Evolutionary conservation across 1,139 yeast genomes (phyloP).

Genomic region (Yamadazyma atmosphaerica): DNA sequence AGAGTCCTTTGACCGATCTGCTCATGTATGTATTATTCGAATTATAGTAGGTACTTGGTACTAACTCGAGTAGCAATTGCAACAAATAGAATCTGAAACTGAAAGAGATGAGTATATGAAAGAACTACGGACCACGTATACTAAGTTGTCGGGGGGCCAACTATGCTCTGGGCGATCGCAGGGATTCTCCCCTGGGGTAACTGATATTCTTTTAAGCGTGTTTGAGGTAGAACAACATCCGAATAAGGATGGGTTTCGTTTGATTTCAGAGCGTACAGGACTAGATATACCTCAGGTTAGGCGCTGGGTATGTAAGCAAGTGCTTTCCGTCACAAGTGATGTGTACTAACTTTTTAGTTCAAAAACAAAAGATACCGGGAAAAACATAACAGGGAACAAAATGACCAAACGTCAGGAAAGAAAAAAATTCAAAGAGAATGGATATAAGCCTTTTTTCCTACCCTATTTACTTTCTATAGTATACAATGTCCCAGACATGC

Average conservation of each 20-base stretch:
- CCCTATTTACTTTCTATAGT: not conserved
- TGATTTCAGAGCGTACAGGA: conserved; percentile 3
- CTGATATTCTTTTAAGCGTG: not conserved
- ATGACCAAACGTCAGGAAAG: no score
- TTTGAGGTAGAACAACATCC: not conserved
- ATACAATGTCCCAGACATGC: no score
- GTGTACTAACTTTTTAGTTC: conserved; percentile 5
- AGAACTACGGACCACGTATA: not conserved
- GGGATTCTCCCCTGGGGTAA: not conserved
- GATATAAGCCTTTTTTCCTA: no score
- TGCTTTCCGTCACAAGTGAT: not conserved
- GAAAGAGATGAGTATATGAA: not conserved
- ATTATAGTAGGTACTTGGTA: not conserved
- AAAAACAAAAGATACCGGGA: conserved; percentile 4
- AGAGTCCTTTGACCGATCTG: not conserved
- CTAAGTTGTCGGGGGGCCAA: not conserved
- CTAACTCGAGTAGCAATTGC: not conserved
- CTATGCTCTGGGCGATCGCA: not conserved
- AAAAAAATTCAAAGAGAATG: no score
- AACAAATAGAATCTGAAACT: not conserved
- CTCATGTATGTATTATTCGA: not conserved
- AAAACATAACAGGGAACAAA: not conserved
- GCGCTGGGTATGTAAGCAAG: conserved; percentile 6
- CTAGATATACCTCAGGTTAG: not conserved
- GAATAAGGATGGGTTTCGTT: not conserved